phyloP scores from a whole-genome alignment of 495 filamentous ascomycete genomes.

The Aspergillus diversus region DNA sequence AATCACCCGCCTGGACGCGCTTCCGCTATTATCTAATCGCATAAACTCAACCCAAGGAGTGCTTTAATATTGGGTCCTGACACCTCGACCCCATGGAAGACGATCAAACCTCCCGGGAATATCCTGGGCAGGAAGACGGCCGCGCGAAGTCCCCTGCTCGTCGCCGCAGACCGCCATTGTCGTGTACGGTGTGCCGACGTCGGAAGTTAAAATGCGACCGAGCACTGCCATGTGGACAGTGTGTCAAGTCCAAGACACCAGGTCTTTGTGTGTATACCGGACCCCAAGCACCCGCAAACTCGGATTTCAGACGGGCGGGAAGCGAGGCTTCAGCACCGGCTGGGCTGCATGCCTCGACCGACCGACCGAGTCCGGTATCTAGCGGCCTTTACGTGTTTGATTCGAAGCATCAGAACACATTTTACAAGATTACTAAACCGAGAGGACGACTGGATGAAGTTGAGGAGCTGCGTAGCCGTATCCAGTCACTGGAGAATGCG shows the following conservation, averaged over 20 bases:
- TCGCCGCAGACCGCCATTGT: conserved; percentile 44
- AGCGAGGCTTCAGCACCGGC: conserved; percentile 21
- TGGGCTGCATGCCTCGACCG: conserved; percentile 18
- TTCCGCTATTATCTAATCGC: too few species aligned
- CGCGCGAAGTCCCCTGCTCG: conserved; percentile 29
- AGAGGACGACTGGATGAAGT: conserved; percentile 36
- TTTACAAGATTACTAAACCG: conserved; percentile 36
- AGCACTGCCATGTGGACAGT: conserved; percentile 66
- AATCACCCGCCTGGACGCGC: too few species aligned
- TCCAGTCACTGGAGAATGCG: conserved; percentile 37
- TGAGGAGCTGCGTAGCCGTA: conserved; percentile 36
- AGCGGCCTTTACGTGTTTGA: conserved; percentile 48
- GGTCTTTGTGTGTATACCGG: conserved; percentile 41
- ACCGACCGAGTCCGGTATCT: conserved; percentile 20
- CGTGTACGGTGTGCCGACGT: conserved; percentile 59
- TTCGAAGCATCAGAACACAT: conserved; percentile 34
- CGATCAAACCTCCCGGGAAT: conserved; percentile 4
- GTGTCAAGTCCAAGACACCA: conserved; percentile 52
- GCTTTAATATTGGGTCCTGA: too few species aligned
- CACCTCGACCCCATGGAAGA: conserved; percentile 11
- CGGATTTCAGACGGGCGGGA: conserved; percentile 21
- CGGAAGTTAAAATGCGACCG: conserved; percentile 75
- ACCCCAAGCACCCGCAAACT: conserved; percentile 21
- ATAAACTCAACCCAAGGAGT: too few species aligned
- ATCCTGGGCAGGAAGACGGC: conserved; percentile 12